Percentiles rank a stretch among this genome's conserved stretches.
phyloP scores from a whole-genome alignment of 371 early-diverging fungal genomes.

The Lichtheimia corymbifera region DNA sequence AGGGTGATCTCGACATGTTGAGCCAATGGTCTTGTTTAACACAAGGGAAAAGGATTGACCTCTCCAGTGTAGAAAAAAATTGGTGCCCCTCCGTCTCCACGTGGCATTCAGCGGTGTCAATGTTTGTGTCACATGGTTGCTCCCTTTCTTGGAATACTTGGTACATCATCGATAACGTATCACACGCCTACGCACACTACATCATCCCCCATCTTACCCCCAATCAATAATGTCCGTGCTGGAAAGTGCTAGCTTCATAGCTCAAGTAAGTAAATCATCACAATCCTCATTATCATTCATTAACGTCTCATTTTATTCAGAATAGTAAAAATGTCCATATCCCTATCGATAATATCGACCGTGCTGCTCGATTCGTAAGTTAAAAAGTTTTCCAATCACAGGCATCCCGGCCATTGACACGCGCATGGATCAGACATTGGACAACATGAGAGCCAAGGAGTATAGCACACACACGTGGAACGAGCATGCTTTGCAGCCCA shows the following conservation, averaged over 20 bases:
- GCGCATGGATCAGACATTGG: constrained; percentile 46
- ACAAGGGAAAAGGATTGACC: too few species aligned
- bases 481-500: constrained; percentile 72
- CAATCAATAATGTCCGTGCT: constrained; percentile 33
- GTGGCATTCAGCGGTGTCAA: too few species aligned
- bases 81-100: too few species aligned
- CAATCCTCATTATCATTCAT: too few species aligned
- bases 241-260: constrained; percentile 62
- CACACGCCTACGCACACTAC: too few species aligned
- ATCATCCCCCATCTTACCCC: too few species aligned
- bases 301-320: constrained; percentile 23
- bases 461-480: constrained; percentile 79
- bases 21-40: too few species aligned
- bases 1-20: too few species aligned
- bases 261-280: constrained; percentile 32
- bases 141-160: too few species aligned
- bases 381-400: neutral
- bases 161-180: too few species aligned
- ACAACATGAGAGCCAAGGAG: constrained; percentile 59
- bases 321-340: constrained; percentile 67
- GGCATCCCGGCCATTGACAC: neutral
- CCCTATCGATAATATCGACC: constrained; percentile 53
- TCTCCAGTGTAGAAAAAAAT: too few species aligned
- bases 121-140: too few species aligned
- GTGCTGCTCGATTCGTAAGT: constrained; percentile 57